These are phyloP conservation scores for Chrysanthemum seticuspe DNA, from an alignment of 129 eudicot genomes.

Conservation along the genomic window DNA sequence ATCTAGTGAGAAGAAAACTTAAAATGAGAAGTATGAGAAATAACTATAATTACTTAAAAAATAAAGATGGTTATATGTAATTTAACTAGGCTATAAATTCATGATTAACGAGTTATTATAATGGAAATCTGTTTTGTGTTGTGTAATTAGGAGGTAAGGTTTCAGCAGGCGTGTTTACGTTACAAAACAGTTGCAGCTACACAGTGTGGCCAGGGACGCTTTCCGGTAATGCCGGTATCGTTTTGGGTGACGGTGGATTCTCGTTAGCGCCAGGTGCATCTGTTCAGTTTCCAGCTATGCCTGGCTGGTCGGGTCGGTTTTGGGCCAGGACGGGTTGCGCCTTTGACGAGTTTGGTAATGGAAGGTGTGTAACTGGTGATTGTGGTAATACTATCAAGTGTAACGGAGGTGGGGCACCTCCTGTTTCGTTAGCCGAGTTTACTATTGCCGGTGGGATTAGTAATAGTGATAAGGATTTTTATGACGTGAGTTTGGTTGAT, in stretches of 20 bases:
- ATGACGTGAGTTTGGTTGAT: slow-evolving; percentile 74
- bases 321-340: slow-evolving; percentile 86
- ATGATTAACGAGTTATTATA: neutral
- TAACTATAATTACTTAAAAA: neutral
- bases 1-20: too few relatives aligned
- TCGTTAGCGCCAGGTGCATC: slow-evolving; percentile 57
- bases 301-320: slow-evolving; percentile 85
- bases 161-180: slow-evolving; percentile 49
- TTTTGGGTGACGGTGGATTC: slow-evolving; percentile 71
- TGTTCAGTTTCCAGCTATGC: slow-evolving; percentile 48
- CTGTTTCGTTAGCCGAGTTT: slow-evolving; percentile 64
- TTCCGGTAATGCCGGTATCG: slow-evolving; percentile 54
- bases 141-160: slow-evolving; percentile 41
- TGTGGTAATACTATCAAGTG: slow-evolving; percentile 58
- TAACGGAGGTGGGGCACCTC: slow-evolving; percentile 70
- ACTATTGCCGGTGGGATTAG: slow-evolving; percentile 51
- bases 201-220: slow-evolving; percentile 82
- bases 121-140: neutral
- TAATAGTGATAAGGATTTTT: slow-evolving; percentile 68
- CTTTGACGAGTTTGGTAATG: slow-evolving; percentile 54
- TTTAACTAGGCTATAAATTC: neutral
- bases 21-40: too few relatives aligned
- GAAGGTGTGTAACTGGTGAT: slow-evolving; percentile 70
- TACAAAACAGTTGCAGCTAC: slow-evolving; percentile 65
- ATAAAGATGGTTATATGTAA: neutral